Conservation (phyloP, 106 monocot species). For the Acorus gramineus region DNA sequence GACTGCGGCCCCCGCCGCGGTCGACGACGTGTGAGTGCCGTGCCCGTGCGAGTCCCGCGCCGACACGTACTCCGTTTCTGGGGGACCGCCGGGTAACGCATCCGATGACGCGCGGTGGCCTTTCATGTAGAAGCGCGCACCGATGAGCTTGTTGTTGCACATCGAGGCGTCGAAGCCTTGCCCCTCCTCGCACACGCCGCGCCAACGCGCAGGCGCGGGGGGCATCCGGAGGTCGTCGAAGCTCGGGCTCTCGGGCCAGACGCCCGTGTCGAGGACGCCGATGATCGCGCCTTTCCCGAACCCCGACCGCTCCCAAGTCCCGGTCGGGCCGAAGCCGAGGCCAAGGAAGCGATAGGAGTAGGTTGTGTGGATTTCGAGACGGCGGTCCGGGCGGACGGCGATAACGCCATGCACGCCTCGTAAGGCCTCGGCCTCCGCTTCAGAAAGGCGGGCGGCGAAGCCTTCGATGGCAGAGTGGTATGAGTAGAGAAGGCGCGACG, state of each 20-base stretch:
- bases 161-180: conserved; percentile 48
- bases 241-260: conserved; percentile 93
- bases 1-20: conserved; percentile 52
- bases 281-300: conserved; percentile 47
- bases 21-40: conserved; percentile 82
- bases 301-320: conserved; percentile 26
- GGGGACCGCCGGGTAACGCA: not conserved
- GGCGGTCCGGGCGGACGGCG: conserved; percentile 49
- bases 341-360: conserved; percentile 81
- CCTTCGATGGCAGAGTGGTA: conserved; percentile 59
- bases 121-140: conserved; percentile 66
- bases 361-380: conserved; percentile 54
- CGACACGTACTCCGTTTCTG: conserved; percentile 45
- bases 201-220: conserved; percentile 54
- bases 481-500: conserved; percentile 66
- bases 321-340: conserved; percentile 16
- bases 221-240: conserved; percentile 52
- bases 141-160: conserved; percentile 90
- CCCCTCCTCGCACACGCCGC: conserved; percentile 66
- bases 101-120: conserved; percentile 48
- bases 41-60: conserved; percentile 74
- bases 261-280: conserved; percentile 83
- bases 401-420: conserved; percentile 27
- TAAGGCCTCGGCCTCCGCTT: conserved; percentile 29
- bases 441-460: conserved; percentile 54